A percentile compares a stretch with the other conserved stretches of the same genome.
phyloP scores from a whole-genome alignment of 441 rosid species.

The Gossypium trilobum region DNA sequence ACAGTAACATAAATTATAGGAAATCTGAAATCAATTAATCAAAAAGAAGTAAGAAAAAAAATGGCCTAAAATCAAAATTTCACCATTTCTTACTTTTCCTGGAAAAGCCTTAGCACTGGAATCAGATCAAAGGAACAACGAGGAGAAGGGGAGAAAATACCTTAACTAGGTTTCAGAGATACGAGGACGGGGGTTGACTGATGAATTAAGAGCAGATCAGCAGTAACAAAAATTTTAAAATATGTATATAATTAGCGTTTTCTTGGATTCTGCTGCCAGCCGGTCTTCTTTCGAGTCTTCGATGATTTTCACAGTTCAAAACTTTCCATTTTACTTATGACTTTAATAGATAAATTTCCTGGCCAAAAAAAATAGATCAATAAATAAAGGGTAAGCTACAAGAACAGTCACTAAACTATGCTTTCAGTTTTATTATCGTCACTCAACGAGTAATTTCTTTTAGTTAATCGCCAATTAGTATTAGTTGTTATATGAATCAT shows the following conservation, averaged over 20 bases:
- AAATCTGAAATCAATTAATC: background rate
- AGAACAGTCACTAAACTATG: no score
- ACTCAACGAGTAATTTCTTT: no score
- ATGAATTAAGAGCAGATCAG: background rate
- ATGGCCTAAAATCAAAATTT: background rate
- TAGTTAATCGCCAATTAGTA: no score
- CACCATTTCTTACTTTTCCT: background rate
- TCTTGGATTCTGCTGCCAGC: background rate
- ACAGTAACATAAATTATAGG: background rate
- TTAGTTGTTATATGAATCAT: no score
- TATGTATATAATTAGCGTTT: background rate
- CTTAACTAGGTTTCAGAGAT: constrained; percentile 1
- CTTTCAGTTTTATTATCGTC: no score
- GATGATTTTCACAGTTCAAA: background rate
- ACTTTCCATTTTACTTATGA: background rate
- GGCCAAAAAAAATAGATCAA: background rate
- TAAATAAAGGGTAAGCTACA: background rate
- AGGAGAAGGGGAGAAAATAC: background rate
- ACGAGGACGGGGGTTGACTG: background rate
- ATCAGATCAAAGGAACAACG: background rate
- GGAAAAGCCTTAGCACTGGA: background rate
- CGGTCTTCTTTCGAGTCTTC: background rate
- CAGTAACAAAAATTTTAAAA: background rate
- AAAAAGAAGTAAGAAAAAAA: background rate
- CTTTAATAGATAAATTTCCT: background rate